Evolutionary conservation across 2,329 filamentous ascomycete species (phyloP).

Genomic region (Alternaria sp.): DNA sequence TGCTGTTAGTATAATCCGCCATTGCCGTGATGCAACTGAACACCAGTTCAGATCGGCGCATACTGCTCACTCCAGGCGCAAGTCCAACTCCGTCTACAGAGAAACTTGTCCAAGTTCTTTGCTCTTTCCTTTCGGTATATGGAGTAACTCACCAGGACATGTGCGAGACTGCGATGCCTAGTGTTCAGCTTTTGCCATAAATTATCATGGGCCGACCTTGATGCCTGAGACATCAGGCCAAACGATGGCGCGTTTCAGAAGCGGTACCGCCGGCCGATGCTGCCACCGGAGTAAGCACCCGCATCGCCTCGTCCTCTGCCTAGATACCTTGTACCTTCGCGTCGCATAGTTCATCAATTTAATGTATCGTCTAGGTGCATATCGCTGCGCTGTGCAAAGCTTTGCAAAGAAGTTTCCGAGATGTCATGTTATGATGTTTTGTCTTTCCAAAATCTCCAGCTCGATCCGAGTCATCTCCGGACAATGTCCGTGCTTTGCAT

Average conservation of each 20-base stretch:
- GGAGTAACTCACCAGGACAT: not conserved
- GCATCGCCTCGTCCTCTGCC: not conserved
- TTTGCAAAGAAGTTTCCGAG: not conserved
- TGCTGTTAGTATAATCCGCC: not conserved
- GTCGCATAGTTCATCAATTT: not conserved
- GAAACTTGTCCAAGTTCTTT: not conserved
- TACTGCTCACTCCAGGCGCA: not conserved
- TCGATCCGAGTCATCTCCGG: not conserved
- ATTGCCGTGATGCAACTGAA: not conserved
- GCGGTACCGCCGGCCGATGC: not conserved
- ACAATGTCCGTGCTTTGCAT: not conserved
- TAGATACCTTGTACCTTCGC: not conserved
- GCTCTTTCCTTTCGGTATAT: not conserved
- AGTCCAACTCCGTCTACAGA: not conserved
- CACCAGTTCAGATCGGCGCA: not conserved
- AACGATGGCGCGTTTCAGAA: slow-evolving; percentile 8
- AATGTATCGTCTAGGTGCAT: not conserved
- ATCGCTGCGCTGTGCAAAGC: not conserved
- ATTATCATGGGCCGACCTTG: not conserved
- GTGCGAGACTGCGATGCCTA: not conserved
- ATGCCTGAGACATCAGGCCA: slow-evolving; percentile 6
- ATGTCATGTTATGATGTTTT: not conserved
- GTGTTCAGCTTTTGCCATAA: not conserved
- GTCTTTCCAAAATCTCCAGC: not conserved
- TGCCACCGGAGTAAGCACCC: not conserved